Evolutionary conservation across 305 asterid genomes (phyloP).

Genomic region (Fraxinus platypoda): DNA sequence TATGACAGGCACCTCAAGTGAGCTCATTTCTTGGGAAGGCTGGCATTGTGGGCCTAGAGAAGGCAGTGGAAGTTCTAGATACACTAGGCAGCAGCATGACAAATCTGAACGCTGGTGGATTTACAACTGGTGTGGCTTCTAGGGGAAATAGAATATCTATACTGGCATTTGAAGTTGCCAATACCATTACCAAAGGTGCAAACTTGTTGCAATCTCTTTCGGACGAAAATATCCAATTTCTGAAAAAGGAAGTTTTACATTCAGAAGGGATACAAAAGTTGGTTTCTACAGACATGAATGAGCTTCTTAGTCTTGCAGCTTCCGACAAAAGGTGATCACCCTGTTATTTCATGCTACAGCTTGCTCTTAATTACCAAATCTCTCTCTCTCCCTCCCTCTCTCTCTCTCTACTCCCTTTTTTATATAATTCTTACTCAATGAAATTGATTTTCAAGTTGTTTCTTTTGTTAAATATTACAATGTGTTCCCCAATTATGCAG

Average conservation of each 20-base stretch:
- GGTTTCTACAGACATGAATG: constrained; percentile 82
- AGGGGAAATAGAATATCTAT: constrained; percentile 76
- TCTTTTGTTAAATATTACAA: constrained; percentile 8
- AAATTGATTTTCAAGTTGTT: not conserved
- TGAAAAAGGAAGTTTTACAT: constrained; percentile 76
- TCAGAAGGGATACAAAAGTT: constrained; percentile 76
- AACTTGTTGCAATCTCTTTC: constrained; percentile 82
- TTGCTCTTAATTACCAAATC: not conserved
- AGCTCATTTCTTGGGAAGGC: constrained; percentile 96
- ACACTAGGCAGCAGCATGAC: constrained; percentile 94
- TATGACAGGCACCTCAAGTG: constrained; percentile 62
- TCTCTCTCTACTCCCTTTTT: not conserved
- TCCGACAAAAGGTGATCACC: constrained; percentile 78
- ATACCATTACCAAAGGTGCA: constrained; percentile 88
- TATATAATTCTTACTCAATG: constrained; percentile 3
- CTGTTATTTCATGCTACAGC: constrained; percentile 6
- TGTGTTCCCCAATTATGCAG: constrained; percentile 36
- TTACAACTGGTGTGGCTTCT: constrained; percentile 61
- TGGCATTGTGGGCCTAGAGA: constrained; percentile 76
- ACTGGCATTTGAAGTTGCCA: constrained; percentile 96
- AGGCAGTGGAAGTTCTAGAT: constrained; percentile 87
- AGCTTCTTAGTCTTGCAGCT: constrained; percentile 87
- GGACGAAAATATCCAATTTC: constrained; percentile 58
- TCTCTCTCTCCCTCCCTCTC: not conserved
- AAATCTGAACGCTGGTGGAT: constrained; percentile 83